Base-by-base conservation (phyloP, 306 rosid genomes). In the Fagus crenata region DNA sequence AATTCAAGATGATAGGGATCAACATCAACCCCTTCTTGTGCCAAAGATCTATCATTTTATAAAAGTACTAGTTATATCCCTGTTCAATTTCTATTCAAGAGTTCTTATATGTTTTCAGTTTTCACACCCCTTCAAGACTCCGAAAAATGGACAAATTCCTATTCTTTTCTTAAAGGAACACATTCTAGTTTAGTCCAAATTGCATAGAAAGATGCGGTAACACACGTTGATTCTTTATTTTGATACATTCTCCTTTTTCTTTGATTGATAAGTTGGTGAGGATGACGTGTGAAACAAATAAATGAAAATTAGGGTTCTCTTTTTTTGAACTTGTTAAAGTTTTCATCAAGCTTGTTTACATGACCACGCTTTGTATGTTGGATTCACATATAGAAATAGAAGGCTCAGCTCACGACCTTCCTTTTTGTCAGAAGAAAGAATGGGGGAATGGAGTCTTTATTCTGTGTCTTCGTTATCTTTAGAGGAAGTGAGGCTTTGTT, bases 401-500 rank as follows among this genome's bases (percentile, higher is more conserved):
- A 64, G 70, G 69, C 43, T 35, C 46, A 64, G 69, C 69, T 64
- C 31, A 14, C 42, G 15, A 17, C 42, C 69, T 35, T 12, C 31
- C 55, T 15, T 75, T 51, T 75, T 3, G 37, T 46, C 54, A 64
- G 75, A 31, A 41, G 33, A 77, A 61, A 77, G 39, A 68, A 2
- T 4, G 56, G 35, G 31, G 28, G 40, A 46, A 13, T 46, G n/a
- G 72, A 43, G 60, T 54, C 75, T 77, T 82, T 81, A 42, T 73
- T 81, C 40, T 33, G 31, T 4, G 40, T 74, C 72, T 39, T 69
- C 37, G 74, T 70, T 46, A 37, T 67, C 46, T 81, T 72, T 65
- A 28, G 65, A 67, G 40, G 69, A 54, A 65, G 81, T 59, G 56
- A n/a, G 78, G 35, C 75, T 40, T 76, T 39, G 53, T n/a, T 72